A percentile compares a stretch with the other conserved stretches of the same genome.
Conservation (phyloP, 2,329 filamentous ascomycete genomes). For the Rhinocladiella mackenziei region DNA sequence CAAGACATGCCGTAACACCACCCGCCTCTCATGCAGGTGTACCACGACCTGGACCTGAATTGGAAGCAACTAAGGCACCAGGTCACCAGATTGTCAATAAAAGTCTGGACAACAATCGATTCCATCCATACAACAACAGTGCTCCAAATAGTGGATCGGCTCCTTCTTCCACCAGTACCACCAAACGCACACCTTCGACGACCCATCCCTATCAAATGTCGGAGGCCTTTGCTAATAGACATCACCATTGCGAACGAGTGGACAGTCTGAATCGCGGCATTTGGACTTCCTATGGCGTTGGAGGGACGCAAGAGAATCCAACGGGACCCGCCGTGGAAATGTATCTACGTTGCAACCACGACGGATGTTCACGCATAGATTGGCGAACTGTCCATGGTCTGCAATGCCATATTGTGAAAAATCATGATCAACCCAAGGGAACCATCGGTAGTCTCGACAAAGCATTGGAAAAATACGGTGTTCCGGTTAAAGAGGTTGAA, state of each 20-base stretch:
- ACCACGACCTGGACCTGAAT: constrained; percentile 5
- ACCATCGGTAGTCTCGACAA: constrained; percentile 30
- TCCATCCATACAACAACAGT: constrained; percentile 21
- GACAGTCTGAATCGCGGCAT: constrained; percentile 29
- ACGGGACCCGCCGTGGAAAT: constrained; percentile 27
- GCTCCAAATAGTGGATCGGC: constrained; percentile 7
- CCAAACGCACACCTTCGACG: constrained; percentile 28
- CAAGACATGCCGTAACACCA: constrained; percentile 17
- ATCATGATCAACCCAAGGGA: constrained; percentile 29
- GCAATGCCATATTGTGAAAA: constrained; percentile 31
- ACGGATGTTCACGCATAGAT: constrained; percentile 29
- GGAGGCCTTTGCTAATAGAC: constrained; percentile 30
- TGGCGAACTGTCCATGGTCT: constrained; percentile 30
- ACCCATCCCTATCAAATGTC: constrained; percentile 31
- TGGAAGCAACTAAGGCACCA: constrained; percentile 14
- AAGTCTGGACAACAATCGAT: constrained; percentile 18
- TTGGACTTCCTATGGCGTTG: constrained; percentile 29
- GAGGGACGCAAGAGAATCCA: constrained; percentile 27
- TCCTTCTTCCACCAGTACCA: constrained; percentile 3
- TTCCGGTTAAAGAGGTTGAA: constrained; percentile 28
- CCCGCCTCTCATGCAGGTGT: constrained; percentile 11
- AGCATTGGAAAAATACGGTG: constrained; percentile 28
- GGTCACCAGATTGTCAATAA: constrained; percentile 8
- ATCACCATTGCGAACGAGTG: constrained; percentile 30
- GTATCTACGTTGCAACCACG: constrained; percentile 30